These are phyloP conservation scores for Knufia petricola DNA, from an alignment of 2,329 filamentous ascomycete species.

Conservation along the genomic window DNA sequence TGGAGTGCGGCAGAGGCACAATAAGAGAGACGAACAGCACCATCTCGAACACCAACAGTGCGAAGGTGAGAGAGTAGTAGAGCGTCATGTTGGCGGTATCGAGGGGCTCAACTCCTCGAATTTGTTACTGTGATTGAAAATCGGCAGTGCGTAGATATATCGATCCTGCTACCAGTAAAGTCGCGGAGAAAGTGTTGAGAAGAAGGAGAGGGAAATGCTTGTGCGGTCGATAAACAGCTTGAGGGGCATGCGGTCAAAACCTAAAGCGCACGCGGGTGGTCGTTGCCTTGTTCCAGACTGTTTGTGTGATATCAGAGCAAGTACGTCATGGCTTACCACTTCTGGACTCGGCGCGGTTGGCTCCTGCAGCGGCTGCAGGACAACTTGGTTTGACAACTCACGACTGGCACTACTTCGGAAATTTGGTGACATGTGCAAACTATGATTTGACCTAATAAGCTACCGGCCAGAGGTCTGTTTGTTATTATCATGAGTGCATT, in stretches of 20 bases:
- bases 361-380: background rate
- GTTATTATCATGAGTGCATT: too few species aligned
- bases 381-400: background rate
- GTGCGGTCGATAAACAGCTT: background rate
- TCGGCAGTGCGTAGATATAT: background rate
- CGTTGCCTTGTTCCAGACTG: slow-evolving; percentile 6
- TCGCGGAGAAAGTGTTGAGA: background rate
- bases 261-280: background rate
- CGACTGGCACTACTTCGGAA: too few species aligned
- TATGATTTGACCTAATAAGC: too few species aligned
- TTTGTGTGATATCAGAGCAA: slow-evolving; percentile 9
- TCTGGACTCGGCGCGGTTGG: background rate
- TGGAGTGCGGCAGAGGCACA: slow-evolving; percentile 76
- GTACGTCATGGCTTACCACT: slow-evolving; percentile 5
- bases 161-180: background rate
- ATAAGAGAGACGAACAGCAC: slow-evolving; percentile 41
- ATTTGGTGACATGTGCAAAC: too few species aligned
- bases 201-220: background rate
- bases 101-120: background rate
- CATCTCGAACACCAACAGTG: slow-evolving; percentile 43
- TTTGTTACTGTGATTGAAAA: background rate
- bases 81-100: slow-evolving; percentile 51
- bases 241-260: background rate
- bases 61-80: slow-evolving; percentile 43
- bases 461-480: too few species aligned